These are phyloP conservation scores for Pochonia chlamydosporia DNA, from an alignment of 2,329 filamentous ascomycete genomes.

Conservation along the genomic window DNA sequence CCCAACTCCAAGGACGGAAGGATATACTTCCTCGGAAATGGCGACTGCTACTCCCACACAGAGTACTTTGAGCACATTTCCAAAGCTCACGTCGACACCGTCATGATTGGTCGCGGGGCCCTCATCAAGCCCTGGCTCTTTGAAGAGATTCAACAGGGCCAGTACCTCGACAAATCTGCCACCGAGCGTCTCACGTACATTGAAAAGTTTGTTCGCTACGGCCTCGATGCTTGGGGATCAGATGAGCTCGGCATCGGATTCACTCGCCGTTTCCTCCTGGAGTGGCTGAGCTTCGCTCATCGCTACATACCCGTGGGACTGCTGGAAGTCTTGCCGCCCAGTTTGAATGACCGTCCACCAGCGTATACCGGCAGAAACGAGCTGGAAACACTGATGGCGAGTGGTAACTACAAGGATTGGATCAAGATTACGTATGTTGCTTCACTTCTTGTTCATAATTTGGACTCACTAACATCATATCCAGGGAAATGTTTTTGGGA, in stretches of 20 bases:
- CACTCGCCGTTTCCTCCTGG: conserved; percentile 85
- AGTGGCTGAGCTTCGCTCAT: conserved; percentile 91
- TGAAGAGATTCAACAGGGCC: conserved; percentile 85
- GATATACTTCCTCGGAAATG: conserved; percentile 92
- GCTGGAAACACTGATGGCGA: conserved; percentile 86
- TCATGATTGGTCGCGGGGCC: conserved; percentile 95
- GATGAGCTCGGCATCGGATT: conserved; percentile 91
- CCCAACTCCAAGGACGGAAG: conserved; percentile 60
- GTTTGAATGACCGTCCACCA: conserved; percentile 83
- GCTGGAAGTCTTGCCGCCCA: conserved; percentile 81
- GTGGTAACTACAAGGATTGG: conserved; percentile 93
- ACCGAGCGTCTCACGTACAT: conserved; percentile 79
- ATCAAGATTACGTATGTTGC: conserved; percentile 85
- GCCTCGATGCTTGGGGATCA: conserved; percentile 89
- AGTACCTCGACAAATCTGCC: conserved; percentile 93
- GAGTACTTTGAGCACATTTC: conserved; percentile 79
- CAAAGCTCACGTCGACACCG: conserved; percentile 76
- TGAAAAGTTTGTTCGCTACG: conserved; percentile 85
- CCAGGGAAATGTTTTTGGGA: conserved; percentile 94
- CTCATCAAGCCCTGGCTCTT: conserved; percentile 98
- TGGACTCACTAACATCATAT: not conserved
- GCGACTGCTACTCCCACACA: conserved; percentile 88
- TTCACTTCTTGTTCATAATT: not conserved
- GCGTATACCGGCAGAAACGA: conserved; percentile 80
- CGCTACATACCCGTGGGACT: conserved; percentile 88